Base-by-base conservation (phyloP, 129 eudicot genomes). In the Escallonia rubra region DNA sequence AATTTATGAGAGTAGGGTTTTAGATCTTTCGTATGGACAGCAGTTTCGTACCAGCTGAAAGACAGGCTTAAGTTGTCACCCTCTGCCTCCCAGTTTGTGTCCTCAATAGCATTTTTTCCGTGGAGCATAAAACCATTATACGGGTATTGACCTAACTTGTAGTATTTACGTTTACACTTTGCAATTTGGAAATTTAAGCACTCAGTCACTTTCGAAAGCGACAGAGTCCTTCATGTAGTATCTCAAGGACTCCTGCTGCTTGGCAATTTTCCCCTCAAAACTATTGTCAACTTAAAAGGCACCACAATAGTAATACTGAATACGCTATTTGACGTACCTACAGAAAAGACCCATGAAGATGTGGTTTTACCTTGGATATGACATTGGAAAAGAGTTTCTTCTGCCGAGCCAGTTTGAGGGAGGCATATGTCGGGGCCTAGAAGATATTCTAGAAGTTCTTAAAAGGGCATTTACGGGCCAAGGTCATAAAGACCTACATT, bases 91-190 rank as follows among this genome's bases (percentile, higher is more conserved):
- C 98, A 92, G 70, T 92, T 92, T 69, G 98, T 86, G 74, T 74
- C 90, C 67, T 88, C 98, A 61, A 73, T 92, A 72, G 87, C 89
- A 42, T 88, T 92, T 76, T 88, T 92, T 59, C 98, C 98, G 34
- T 92, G 98, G 98, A 92, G 96, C 84, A 84, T 92, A 77, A 92
- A 92, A 67, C 98, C 98, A 63, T 70, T 92, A 76, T 92, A 92
- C 48, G 98, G 98, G 98, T 92, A 89, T 58, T 78, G 14, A 64
- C 72, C 74, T 55, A 48, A 62, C 49, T 73, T 15, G 42, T 43
- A 47, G 44, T 41, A 47, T 38, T 38, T 5, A 45, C 60, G 8
- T 57, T 15, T 72, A 43, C 34, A 14, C 57, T 69, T 47, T 68
- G 62, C 49, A 10, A 34, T 74, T 59, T 68, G 54, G 64, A 40